Conservation (phyloP, 345 rosid species). For the Brassica incana region DNA sequence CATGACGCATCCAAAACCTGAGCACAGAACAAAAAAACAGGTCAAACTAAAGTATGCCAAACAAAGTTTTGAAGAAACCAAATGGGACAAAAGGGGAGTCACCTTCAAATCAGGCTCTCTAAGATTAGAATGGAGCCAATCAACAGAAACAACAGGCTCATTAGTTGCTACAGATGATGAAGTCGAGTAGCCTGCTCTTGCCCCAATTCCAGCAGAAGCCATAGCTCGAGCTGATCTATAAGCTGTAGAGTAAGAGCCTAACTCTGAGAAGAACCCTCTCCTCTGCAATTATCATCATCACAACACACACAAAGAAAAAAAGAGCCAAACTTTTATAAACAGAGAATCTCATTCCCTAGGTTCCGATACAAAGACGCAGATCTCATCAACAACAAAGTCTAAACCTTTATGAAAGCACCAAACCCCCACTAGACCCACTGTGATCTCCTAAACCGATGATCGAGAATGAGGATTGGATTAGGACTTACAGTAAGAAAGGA, state of each 20-base stretch:
- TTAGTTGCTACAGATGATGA: constrained; percentile 50
- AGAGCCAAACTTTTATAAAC: constrained; percentile 10
- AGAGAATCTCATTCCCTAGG: background rate
- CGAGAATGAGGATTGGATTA: background rate
- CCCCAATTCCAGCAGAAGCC: constrained; percentile 49
- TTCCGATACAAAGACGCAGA: background rate
- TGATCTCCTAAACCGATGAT: background rate
- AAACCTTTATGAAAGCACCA: background rate
- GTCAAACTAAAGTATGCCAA: background rate
- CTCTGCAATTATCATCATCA: constrained; percentile 45
- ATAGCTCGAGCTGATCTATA: constrained; percentile 43
- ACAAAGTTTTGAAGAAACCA: background rate
- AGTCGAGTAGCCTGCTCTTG: constrained; percentile 47
- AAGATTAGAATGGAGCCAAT: constrained; percentile 90
- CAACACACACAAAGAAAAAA: background rate
- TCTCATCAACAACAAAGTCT: background rate
- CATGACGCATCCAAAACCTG: constrained; percentile 97
- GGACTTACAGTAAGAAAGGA: constrained; percentile 53
- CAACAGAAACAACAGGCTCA: constrained; percentile 89
- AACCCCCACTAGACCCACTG: background rate
- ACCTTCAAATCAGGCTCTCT: constrained; percentile 85
- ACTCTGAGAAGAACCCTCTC: constrained; percentile 39
- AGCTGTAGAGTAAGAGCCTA: constrained; percentile 29
- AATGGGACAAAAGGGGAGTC: constrained; percentile 2
- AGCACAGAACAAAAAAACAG: background rate